These are phyloP conservation scores for Aspergillus candidus DNA, from an alignment of 2,329 filamentous ascomycete genomes.

Conservation along the genomic window DNA sequence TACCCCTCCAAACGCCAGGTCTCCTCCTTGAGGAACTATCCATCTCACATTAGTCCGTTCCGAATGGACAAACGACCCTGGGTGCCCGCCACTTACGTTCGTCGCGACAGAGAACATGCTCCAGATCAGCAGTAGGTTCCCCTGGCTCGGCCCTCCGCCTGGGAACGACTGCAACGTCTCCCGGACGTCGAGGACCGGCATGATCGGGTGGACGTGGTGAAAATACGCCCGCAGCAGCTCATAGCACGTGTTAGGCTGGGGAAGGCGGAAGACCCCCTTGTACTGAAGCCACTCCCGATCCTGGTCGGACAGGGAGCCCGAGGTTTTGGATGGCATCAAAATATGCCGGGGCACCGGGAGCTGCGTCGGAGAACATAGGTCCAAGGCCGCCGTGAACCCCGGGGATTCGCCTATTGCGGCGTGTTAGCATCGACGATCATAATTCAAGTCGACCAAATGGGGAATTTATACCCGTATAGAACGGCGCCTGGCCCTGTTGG, in stretches of 20 bases:
- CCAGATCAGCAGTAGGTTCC: conserved; percentile 36
- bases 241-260: conserved; percentile 23
- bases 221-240: conserved; percentile 33
- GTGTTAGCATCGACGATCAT: no score
- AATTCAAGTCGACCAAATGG: no score
- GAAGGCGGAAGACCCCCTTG: conserved; percentile 33
- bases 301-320: conserved; percentile 11
- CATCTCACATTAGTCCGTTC: background rate
- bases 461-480: conserved; percentile 17
- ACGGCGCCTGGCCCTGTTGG: conserved; percentile 15
- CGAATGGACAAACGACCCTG: no score
- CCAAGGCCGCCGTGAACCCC: conserved; percentile 17
- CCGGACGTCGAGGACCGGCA: conserved; percentile 32
- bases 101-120: conserved; percentile 35
- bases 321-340: conserved; percentile 12
- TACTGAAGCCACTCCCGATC: conserved; percentile 20
- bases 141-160: conserved; percentile 20
- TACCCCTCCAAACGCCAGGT: conserved; percentile 27
- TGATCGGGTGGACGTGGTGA: conserved; percentile 33
- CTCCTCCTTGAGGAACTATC: conserved; percentile 20
- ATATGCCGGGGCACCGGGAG: conserved; percentile 15
- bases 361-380: conserved; percentile 15
- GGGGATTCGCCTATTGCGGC: conserved; percentile 16
- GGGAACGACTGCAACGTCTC: conserved; percentile 24
- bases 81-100: conserved; percentile 19